phyloP scores from a whole-genome alignment of 2,329 filamentous ascomycete genomes.

The Phoma sp. region DNA sequence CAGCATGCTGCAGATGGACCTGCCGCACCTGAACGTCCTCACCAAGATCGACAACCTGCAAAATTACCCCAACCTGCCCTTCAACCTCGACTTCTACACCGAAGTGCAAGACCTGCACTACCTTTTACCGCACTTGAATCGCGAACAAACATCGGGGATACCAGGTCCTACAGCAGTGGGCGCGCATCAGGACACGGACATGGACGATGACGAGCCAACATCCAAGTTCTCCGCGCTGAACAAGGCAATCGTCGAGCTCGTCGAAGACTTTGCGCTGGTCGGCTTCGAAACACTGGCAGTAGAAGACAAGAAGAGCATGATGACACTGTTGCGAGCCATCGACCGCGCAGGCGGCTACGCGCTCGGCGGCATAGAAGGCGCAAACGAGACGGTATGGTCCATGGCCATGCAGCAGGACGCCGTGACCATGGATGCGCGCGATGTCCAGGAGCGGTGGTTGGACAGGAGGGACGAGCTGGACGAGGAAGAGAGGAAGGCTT shows the following conservation, averaged over 20 bases:
- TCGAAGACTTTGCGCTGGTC: constrained; percentile 89
- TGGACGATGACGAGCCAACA: constrained; percentile 40
- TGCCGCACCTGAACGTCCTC: constrained; percentile 92
- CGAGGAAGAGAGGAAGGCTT: constrained; percentile 74
- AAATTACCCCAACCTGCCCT: constrained; percentile 83
- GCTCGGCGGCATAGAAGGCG: constrained; percentile 87
- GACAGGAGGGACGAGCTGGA: constrained; percentile 90
- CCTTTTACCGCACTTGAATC: constrained; percentile 78
- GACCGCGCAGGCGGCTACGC: constrained; percentile 93
- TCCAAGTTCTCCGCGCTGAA: constrained; percentile 84
- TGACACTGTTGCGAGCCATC: constrained; percentile 84
- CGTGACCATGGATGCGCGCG: constrained; percentile 77
- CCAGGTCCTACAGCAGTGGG: constrained; percentile 35
- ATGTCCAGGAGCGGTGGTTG: constrained; percentile 96
- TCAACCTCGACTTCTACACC: constrained; percentile 97
- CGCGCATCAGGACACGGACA: constrained; percentile 50
- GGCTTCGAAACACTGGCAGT: constrained; percentile 93
- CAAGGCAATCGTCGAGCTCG: constrained; percentile 81
- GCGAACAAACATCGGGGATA: constrained; percentile 64
- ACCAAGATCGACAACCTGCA: constrained; percentile 97
- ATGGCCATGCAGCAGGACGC: constrained; percentile 81
- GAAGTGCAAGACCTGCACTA: constrained; percentile 93
- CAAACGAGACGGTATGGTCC: constrained; percentile 97
- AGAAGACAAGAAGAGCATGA: constrained; percentile 97
- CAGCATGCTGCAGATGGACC: constrained; percentile 97